Conservation (phyloP, 129 eudicot species). For the Flaveria trinervia region DNA sequence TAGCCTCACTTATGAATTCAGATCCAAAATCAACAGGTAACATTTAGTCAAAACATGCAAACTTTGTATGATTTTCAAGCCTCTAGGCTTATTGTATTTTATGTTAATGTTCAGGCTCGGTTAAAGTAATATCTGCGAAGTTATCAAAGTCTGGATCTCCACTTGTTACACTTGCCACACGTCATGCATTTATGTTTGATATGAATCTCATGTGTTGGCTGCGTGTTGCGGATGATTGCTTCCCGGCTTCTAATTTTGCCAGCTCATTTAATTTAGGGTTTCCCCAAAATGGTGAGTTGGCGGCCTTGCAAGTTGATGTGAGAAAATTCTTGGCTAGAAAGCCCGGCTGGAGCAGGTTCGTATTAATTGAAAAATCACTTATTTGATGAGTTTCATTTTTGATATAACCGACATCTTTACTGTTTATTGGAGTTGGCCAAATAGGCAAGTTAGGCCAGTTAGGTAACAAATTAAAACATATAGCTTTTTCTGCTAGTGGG, state of each 20-base stretch:
- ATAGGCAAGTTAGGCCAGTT: background rate
- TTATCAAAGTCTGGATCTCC: constrained; percentile 91
- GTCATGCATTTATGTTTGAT: constrained; percentile 90
- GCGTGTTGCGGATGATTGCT: constrained; percentile 95
- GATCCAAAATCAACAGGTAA: constrained; percentile 56
- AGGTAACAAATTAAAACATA: background rate
- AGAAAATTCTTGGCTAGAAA: constrained; percentile 88
- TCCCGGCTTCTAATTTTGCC: constrained; percentile 86
- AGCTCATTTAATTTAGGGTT: constrained; percentile 90
- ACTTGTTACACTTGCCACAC: constrained; percentile 84
- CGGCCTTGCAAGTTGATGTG: constrained; percentile 88
- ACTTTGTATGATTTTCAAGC: background rate
- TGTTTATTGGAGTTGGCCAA: no score
- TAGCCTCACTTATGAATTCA: constrained; percentile 64
- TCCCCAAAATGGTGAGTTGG: constrained; percentile 83
- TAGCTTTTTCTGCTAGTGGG: no score
- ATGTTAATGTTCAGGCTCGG: constrained; percentile 51
- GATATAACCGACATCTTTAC: background rate
- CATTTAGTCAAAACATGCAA: constrained; percentile 35
- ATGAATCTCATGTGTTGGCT: constrained; percentile 94
- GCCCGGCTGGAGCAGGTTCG: constrained; percentile 98
- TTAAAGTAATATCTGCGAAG: constrained; percentile 94
- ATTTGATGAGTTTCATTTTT: background rate
- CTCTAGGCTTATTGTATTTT: background rate
- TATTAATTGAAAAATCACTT: background rate